A percentile compares a stretch with the other conserved stretches of the same genome.
These are phyloP conservation scores for Amanita rubescens DNA, from an alignment of 768 basidiomycete genomes.

Conservation along the genomic window DNA sequence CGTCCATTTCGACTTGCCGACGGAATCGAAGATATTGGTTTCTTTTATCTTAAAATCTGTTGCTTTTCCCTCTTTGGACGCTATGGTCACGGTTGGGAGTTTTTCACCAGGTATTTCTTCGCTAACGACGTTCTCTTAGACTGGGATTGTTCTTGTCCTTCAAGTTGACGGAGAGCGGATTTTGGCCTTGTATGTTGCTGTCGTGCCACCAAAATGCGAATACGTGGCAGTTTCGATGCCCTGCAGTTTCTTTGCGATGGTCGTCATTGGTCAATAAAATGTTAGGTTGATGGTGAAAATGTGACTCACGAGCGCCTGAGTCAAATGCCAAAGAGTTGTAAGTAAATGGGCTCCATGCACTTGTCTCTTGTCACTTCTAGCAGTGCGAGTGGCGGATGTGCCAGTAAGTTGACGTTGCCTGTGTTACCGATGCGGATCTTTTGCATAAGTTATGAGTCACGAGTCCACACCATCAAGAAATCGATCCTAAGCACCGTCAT, in stretches of 20 bases:
- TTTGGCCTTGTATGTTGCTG: slow-evolving; percentile 58
- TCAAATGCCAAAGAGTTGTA: slow-evolving; percentile 86
- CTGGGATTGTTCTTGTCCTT: slow-evolving; percentile 93
- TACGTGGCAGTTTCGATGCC: slow-evolving; percentile 67
- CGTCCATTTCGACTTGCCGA: slow-evolving; percentile 95
- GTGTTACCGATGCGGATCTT: slow-evolving; percentile 29
- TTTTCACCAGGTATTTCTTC: slow-evolving; percentile 67
- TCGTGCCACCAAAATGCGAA: slow-evolving; percentile 36
- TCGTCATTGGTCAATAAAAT: slow-evolving; percentile 11
- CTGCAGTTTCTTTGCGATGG: slow-evolving; percentile 57
- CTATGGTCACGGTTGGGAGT: slow-evolving; percentile 86
- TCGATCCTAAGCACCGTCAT: too few relatives aligned
- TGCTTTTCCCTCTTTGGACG: slow-evolving; percentile 83
- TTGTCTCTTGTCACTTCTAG: slow-evolving; percentile 83
- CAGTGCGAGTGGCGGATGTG: slow-evolving; percentile 35
- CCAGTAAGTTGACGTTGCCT: slow-evolving; percentile 29
- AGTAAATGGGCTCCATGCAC: slow-evolving; percentile 83
- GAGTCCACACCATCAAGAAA: too few relatives aligned
- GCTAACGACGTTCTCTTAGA: slow-evolving; percentile 74
- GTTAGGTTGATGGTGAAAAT: not conserved
- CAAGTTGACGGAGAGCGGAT: slow-evolving; percentile 85
- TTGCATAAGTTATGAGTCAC: slow-evolving; percentile 21
- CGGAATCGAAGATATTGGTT: slow-evolving; percentile 85
- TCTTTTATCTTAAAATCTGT: slow-evolving; percentile 76
- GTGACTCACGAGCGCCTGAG: slow-evolving; percentile 76